These are phyloP conservation scores for Scleroderma bovista DNA, from an alignment of 768 basidiomycete genomes.

Conservation along the genomic window DNA sequence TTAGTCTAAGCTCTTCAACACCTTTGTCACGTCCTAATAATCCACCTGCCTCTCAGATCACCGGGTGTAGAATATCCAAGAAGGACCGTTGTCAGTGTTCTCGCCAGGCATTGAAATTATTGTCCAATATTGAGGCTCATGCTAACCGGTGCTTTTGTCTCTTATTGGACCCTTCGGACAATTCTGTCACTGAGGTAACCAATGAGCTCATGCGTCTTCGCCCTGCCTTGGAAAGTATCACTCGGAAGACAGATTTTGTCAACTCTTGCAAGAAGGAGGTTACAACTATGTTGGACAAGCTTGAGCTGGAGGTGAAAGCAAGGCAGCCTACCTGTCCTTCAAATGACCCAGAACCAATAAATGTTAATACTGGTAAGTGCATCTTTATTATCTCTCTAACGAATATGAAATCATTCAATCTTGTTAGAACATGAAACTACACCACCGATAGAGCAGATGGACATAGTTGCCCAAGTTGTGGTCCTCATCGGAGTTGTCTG, in stretches of 20 bases:
- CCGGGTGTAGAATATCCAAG: too few species aligned
- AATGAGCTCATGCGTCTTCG: background rate
- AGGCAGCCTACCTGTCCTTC: background rate
- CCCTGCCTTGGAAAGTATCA: background rate
- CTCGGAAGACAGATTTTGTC: background rate
- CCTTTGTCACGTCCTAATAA: background rate
- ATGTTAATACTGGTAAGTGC: background rate
- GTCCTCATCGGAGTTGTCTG: conserved; percentile 15
- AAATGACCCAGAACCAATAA: background rate
- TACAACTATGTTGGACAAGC: background rate
- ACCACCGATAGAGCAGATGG: background rate
- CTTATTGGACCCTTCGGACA: background rate
- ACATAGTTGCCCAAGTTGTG: conserved; percentile 12
- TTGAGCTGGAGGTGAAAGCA: background rate
- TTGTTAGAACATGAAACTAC: background rate
- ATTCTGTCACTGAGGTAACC: background rate
- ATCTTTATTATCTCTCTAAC: background rate
- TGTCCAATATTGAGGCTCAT: background rate
- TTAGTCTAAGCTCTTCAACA: background rate
- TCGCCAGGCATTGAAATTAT: too few species aligned
- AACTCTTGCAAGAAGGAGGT: background rate
- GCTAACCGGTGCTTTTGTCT: background rate
- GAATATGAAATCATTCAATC: too few species aligned
- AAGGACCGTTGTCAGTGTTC: too few species aligned
- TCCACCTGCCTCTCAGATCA: background rate